Base-by-base conservation (phyloP, 148 eudicot genomes). In the Rhododendron ovatum region DNA sequence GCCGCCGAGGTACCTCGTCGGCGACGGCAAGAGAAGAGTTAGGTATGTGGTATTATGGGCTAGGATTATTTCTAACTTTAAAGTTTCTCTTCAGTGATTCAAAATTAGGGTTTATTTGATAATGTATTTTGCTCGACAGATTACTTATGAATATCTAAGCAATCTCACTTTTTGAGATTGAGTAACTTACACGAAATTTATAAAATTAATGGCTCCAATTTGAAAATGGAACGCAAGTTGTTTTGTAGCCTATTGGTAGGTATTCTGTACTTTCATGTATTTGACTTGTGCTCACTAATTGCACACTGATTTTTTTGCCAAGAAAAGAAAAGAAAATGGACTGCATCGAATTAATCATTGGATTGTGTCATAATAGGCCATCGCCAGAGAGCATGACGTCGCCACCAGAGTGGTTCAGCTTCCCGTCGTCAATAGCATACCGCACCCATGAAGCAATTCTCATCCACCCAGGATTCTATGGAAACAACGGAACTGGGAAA, bases 351-450 rank as follows among this genome's bases (percentile, higher is more conserved):
- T 30, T 30, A 30, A 30, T 30, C 30, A 30, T 30, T 30, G 30
- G 30, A 30, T 30, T 30, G 30, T 30, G 30, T 30, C 30, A 30
- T 30, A 30, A 30, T 30, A 67, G 75, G 75, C 17, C 78, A 22
- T 57, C 87, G 10, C 55, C 84, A 10, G 89, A 88, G 20, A 85
- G 55, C 41, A 9, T 85, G 77, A 82, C 82, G 3, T 55, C 63
- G 5, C 80, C 84, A 4, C 89, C 87, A 12, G 33, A 24, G 57
- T 88, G 89, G 89, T 61, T 81, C 45, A 30, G 1, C 1, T 85
- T 85, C 51, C 76, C 81, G 0, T 88, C 89, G 7, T 22, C 82
- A 26, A 28, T 88, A 24, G 85, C 87, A 47, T 82, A 20, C 41
- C 85, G 87, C 20, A 7, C 7, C 0, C 20, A 39, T 33, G 89